A percentile compares a stretch with the other conserved stretches of the same genome.
Conservation (phyloP, 495 filamentous ascomycete species). For the Annulohypoxylon nitens region DNA sequence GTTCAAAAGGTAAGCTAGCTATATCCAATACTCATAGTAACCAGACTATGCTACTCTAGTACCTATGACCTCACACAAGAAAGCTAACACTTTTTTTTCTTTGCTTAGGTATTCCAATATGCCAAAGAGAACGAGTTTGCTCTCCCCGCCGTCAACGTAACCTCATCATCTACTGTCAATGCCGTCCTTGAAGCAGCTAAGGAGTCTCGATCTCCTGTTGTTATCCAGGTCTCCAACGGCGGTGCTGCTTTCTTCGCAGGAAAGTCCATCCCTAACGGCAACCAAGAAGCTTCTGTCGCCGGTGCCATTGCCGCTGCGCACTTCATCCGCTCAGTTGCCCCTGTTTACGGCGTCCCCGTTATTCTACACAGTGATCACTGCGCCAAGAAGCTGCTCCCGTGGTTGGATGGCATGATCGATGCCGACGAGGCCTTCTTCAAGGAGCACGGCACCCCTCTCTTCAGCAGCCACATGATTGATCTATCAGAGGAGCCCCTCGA, state of each 20-base stretch:
- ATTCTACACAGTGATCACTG: conserved; percentile 94
- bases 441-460: conserved; percentile 90
- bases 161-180: conserved; percentile 90
- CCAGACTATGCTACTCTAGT: background rate
- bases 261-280: conserved; percentile 89
- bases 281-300: conserved; percentile 88
- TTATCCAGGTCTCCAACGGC: conserved; percentile 92
- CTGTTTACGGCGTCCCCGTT: conserved; percentile 89
- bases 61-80: background rate
- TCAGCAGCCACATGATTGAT: conserved; percentile 98
- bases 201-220: conserved; percentile 87
- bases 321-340: conserved; percentile 91
- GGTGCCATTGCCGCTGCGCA: conserved; percentile 90
- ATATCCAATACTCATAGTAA: conserved; percentile 25
- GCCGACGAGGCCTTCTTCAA: conserved; percentile 95
- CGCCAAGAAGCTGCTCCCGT: conserved; percentile 90
- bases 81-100: conserved; percentile 6
- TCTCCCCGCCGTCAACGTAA: conserved; percentile 95
- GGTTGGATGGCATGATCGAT: conserved; percentile 96
- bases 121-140: conserved; percentile 87
- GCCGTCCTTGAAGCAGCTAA: conserved; percentile 92
- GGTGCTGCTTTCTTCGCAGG: conserved; percentile 95
- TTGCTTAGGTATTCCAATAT: conserved; percentile 73
- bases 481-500: conserved; percentile 83
- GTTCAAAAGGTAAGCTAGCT: conserved; percentile 65